A percentile compares a stretch with the other conserved stretches of the same genome.
These are phyloP conservation scores for Sporothrix globosa DNA, from an alignment of 2,329 filamentous ascomycete genomes.

Conservation along the genomic window DNA sequence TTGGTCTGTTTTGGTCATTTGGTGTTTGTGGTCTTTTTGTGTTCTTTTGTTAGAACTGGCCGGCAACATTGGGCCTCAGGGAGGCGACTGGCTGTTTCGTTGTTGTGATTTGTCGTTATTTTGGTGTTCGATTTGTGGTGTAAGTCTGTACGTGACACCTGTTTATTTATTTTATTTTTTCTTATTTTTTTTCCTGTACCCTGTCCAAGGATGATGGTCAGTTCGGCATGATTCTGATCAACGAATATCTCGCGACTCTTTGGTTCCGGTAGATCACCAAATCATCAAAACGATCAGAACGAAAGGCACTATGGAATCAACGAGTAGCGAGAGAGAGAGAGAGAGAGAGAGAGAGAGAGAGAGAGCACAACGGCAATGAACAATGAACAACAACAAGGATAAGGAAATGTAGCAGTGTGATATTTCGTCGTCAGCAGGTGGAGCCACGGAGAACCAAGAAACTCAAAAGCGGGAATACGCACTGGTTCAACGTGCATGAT, in stretches of 20 bases:
- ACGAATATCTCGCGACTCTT: not conserved
- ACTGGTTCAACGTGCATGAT: not conserved
- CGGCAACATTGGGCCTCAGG: not conserved
- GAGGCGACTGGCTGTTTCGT: not conserved
- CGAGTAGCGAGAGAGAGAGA: not conserved
- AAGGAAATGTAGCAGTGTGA: not conserved
- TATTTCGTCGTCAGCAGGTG: too few species aligned
- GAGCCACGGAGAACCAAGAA: not conserved
- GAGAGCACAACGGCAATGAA: not conserved
- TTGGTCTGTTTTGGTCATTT: not conserved
- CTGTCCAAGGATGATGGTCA: not conserved
- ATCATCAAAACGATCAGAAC: conserved; percentile 11
- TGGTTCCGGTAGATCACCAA: conserved; percentile 16
- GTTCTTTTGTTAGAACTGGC: conserved; percentile 4
- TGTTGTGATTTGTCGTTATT: conserved; percentile 1
- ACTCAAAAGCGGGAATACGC: conserved; percentile 20
- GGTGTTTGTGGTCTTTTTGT: not conserved
- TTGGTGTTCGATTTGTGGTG: not conserved
- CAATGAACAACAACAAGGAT: not conserved
- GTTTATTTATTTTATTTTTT: too few species aligned
- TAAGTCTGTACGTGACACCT: not conserved
- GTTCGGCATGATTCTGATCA: conserved; percentile 26
- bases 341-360: not conserved
- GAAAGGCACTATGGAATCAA: not conserved
- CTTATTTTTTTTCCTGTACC: not conserved